Evolutionary conservation across 495 filamentous ascomycete genomes (phyloP), one percentile per base, ranked within the genome.

Genomic region (Hyaloscypha bicolor): DNA sequence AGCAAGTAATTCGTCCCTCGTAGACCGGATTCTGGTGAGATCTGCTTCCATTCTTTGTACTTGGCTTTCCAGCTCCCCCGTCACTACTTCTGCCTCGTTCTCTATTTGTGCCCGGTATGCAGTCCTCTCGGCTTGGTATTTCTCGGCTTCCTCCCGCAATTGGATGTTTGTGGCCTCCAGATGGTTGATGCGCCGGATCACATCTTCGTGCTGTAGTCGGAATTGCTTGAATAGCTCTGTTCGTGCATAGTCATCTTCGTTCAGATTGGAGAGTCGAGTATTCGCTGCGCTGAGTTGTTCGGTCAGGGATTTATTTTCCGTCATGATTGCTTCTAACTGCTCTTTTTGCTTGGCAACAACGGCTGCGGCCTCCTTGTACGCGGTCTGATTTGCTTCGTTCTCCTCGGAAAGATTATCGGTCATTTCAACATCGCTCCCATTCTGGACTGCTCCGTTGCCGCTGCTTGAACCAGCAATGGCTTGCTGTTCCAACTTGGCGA

Each of bases 221-320:
- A 97, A 84, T 67, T 89, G 85, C 76, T 97, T 97, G 83, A 97
- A 98, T 11, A 96, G 83, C 71, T 97, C 92, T 42, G 93, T 97
- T 61, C 91, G 86, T 52, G 92, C 89, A 75, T 96, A 97, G 72
- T 99, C 95, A 62, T 99, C 95, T 72, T 99, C 94, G 1, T 91
- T 89, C 48, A 95, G 80, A 64, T 86, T 88, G 2, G 91, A 86
- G 53, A 80, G 74, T 63, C 80, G 78, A 16, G 74, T 75, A 69
- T 81, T 81, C 65, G 85, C 78, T 21, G 88, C 85, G 16, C 92
- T 96, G 32, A 97, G 85, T 68, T 96, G 88, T 63, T 91, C 86
- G 21, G 90, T 88, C 37, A 97, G 77, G 33, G 82, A 86, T 68
- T 91, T 90, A 73, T 97, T 96, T 65, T 97, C 93, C 6, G 84